A percentile compares a stretch with the other conserved stretches of the same genome.
Conservation (phyloP, 2,329 filamentous ascomycete genomes). For the Thielaviopsis punctulata region DNA sequence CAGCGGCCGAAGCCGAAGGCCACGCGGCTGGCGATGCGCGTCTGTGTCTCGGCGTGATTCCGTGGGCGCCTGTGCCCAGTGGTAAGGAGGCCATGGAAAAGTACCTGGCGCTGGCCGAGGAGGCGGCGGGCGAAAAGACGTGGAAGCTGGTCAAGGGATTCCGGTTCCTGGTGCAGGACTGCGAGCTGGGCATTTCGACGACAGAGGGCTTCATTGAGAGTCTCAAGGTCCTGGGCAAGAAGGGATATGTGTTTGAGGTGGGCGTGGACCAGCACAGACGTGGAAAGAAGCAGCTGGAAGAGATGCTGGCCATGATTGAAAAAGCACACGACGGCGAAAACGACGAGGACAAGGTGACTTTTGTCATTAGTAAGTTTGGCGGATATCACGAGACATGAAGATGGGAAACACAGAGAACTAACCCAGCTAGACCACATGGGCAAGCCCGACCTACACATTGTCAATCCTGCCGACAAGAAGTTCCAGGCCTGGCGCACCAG, state of each 20-base stretch:
- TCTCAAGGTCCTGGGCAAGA: conserved; percentile 45
- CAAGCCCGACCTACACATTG: conserved; percentile 61
- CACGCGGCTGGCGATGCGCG: conserved; percentile 31
- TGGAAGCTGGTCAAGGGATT: conserved; percentile 62
- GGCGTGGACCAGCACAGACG: conserved; percentile 67
- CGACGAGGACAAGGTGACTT: conserved; percentile 41
- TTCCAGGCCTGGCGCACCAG: conserved; percentile 54
- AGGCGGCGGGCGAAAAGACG: conserved; percentile 39
- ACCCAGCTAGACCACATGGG: conserved; percentile 59
- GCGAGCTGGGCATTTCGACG: conserved; percentile 48
- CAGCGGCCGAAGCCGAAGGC: conserved; percentile 38
- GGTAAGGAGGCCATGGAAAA: conserved; percentile 39
- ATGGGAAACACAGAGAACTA: background rate
- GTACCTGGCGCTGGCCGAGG: conserved; percentile 47
- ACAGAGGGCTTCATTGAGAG: conserved; percentile 45
- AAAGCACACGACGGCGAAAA: conserved; percentile 44
- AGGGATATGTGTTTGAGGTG: conserved; percentile 59
- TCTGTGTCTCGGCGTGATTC: conserved; percentile 52
- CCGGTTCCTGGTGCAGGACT: conserved; percentile 67
- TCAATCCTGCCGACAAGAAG: conserved; percentile 37
- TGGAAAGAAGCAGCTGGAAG: conserved; percentile 56
- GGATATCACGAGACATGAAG: background rate
- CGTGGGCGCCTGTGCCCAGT: conserved; percentile 71
- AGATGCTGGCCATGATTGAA: conserved; percentile 52
- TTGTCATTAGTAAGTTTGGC: conserved; percentile 46